Conservation (phyloP, 2,329 filamentous ascomycete genomes). For the Monilinia fructigena region DNA sequence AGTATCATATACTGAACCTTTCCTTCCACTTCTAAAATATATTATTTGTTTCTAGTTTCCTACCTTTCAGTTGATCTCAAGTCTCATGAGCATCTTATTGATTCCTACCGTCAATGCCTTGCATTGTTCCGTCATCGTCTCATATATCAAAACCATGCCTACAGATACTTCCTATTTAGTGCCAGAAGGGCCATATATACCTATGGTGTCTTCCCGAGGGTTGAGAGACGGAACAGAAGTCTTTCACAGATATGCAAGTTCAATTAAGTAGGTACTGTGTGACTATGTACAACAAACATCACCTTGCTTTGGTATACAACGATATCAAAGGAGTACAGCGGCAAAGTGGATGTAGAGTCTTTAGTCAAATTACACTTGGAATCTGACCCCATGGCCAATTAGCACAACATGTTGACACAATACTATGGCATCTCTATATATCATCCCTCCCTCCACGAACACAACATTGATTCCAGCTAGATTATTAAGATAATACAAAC, state of each 20-base stretch:
- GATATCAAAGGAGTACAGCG: neutral
- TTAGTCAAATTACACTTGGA: neutral
- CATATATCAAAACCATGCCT: neutral
- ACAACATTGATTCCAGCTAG: no score
- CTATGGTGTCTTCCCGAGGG: neutral
- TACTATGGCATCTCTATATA: no score
- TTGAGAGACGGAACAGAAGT: neutral
- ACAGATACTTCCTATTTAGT: neutral
- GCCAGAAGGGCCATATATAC: neutral
- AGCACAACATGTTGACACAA: neutral
- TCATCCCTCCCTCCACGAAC: no score
- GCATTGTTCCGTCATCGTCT: neutral
- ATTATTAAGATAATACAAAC: no score
- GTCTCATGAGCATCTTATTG: neutral
- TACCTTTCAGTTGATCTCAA: neutral
- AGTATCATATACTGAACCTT: neutral
- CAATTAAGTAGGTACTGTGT: neutral
- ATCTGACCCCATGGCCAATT: neutral
- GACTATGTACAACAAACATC: neutral
- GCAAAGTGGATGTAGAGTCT: neutral
- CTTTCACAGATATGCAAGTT: neutral
- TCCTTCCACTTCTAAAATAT: neutral
- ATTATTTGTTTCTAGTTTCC: neutral
- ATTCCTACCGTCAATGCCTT: neutral
- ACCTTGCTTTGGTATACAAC: neutral